Conservation (phyloP, 441 rosid species). For the Cnidoscolus chayamansa region DNA sequence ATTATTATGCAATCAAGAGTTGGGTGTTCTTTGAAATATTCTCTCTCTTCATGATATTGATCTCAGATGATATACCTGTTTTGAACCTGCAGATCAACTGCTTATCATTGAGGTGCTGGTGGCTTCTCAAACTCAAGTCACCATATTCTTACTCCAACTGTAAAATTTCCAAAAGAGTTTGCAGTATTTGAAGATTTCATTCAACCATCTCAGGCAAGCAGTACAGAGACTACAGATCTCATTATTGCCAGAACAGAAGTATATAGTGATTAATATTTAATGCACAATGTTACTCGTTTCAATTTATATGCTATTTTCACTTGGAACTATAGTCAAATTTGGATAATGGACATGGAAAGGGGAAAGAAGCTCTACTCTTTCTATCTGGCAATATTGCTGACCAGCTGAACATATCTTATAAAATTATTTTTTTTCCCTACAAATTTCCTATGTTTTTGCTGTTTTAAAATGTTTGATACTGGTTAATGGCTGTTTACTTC, state of each 20-base stretch:
- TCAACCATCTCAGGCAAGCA: slow-evolving; percentile 81
- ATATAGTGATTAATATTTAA: neutral
- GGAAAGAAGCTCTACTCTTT: neutral
- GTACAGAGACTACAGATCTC: slow-evolving; percentile 7
- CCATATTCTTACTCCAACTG: slow-evolving; percentile 70
- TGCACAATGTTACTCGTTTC: neutral
- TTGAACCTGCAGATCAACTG: slow-evolving; percentile 48
- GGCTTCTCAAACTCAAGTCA: slow-evolving; percentile 75
- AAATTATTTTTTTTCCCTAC: neutral
- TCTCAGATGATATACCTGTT: slow-evolving; percentile 19
- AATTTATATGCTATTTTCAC: neutral
- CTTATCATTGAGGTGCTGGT: slow-evolving; percentile 73
- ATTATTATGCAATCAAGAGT: slow-evolving; percentile 74
- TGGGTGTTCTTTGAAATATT: slow-evolving; percentile 28
- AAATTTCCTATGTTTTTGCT: neutral
- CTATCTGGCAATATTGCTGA: neutral
- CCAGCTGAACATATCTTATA: neutral
- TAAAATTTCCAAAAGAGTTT: slow-evolving; percentile 57
- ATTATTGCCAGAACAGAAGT: slow-evolving; percentile 10
- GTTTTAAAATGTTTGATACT: neutral
- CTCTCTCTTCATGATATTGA: neutral
- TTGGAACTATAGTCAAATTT: neutral
- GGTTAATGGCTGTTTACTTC: neutral
- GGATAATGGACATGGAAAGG: neutral
- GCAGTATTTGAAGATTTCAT: slow-evolving; percentile 60